phyloP scores from a whole-genome alignment of 1,284 basidiomycete species.

The Tausonia pullulans region DNA sequence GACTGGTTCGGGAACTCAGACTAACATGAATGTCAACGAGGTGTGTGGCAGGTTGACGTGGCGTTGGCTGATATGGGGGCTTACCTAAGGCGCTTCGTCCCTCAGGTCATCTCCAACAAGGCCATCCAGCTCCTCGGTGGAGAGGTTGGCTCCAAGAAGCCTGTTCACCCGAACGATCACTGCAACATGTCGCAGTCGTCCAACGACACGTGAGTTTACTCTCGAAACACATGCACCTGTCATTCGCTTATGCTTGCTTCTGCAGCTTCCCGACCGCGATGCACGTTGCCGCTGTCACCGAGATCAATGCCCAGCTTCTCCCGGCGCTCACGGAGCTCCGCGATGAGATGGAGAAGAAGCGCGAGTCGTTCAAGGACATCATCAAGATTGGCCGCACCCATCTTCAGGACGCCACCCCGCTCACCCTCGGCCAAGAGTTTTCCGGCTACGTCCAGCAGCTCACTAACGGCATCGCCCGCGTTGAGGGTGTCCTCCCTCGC shows the following conservation, averaged over 20 bases:
- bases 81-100: not conserved
- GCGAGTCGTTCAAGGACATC: conserved; percentile 70
- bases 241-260: not conserved
- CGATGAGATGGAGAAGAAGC: conserved; percentile 72
- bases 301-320: conserved; percentile 68
- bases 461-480: conserved; percentile 77
- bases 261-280: conserved; percentile 93
- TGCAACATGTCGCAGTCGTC: conserved; percentile 99
- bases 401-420: conserved; percentile 92
- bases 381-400: conserved; percentile 99
- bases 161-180: conserved; percentile 99
- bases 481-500: conserved; percentile 73
- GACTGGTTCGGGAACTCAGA: conserved; percentile 97
- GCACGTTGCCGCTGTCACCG: conserved; percentile 92
- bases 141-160: conserved; percentile 88
- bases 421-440: conserved; percentile 98
- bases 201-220: conserved; percentile 72
- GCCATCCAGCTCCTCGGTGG: conserved; percentile 97
- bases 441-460: conserved; percentile 96
- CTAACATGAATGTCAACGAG: conserved; percentile 99
- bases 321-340: conserved; percentile 77
- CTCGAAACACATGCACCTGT: not conserved
- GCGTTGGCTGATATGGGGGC: not conserved
- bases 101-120: conserved; percentile 92
- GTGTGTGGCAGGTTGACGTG: not conserved